Percentiles rank a stretch among this genome's conserved stretches.
Conservation (phyloP, 257 asterid species). For the Nicotiana benthamiana region DNA sequence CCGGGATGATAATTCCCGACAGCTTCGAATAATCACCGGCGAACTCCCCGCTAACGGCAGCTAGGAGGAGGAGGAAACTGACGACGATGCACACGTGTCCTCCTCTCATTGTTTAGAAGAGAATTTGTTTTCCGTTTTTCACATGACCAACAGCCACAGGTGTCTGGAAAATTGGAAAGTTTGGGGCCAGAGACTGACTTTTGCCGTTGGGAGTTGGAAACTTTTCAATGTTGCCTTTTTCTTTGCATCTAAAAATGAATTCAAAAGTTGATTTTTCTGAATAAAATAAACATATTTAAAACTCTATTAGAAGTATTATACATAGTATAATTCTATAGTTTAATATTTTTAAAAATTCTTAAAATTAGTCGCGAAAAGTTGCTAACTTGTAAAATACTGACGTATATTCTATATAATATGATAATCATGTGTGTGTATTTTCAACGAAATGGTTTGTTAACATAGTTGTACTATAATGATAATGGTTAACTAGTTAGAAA, state of each 20-base stretch:
- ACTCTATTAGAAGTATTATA: no score
- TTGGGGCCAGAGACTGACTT: background rate
- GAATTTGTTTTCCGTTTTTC: background rate
- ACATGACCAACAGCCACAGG: background rate
- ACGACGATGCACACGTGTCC: conserved; percentile 30
- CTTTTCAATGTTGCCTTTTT: background rate
- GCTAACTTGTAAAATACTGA: no score
- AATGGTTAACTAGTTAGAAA: no score
- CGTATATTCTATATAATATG: no score
- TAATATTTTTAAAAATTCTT: no score
- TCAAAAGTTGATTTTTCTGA: no score
- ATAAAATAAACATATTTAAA: no score
- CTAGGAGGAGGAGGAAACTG: conserved; percentile 32
- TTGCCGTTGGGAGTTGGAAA: background rate
- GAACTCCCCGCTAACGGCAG: conserved; percentile 36
- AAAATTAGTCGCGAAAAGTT: no score
- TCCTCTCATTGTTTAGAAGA: conserved; percentile 44
- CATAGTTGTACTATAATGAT: no score
- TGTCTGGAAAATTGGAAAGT: background rate
- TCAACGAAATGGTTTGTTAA: no score
- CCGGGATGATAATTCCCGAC: conserved; percentile 92
- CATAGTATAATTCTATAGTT: no score
- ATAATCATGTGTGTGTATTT: no score
- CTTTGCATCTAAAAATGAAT: background rate
- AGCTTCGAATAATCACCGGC: conserved; percentile 44